Conservation (phyloP, 495 filamentous ascomycete genomes). For the Penicillium argentinense region DNA sequence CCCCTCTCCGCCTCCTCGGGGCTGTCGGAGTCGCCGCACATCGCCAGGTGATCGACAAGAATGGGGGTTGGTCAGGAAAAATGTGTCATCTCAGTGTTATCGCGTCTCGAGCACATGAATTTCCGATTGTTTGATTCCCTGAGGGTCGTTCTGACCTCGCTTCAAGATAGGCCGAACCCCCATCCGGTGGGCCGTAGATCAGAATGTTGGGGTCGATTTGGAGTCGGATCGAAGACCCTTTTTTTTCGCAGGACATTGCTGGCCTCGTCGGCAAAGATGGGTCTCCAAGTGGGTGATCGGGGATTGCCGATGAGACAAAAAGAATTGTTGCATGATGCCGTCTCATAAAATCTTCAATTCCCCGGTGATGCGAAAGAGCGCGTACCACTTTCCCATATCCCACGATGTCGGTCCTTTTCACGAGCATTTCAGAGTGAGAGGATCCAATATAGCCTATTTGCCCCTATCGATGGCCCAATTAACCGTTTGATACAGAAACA, state of each 20-base stretch:
- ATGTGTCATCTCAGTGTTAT: background rate
- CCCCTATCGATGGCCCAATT: no score
- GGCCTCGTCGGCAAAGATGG: constrained; percentile 9
- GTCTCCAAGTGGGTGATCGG: constrained; percentile 4
- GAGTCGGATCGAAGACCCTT: constrained; percentile 4
- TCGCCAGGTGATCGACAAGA: background rate
- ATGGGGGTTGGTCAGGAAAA: background rate
- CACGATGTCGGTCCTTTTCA: constrained; percentile 36
- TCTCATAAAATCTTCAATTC: constrained; percentile 8
- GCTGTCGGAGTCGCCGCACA: constrained; percentile 9
- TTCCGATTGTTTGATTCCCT: background rate
- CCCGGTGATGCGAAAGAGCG: background rate
- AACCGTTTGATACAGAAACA: constrained; percentile 13
- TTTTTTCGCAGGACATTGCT: background rate
- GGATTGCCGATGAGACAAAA: constrained; percentile 8
- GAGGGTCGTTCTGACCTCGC: background rate
- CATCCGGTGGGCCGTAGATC: constrained; percentile 12
- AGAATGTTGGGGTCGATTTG: constrained; percentile 20
- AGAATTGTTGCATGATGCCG: constrained; percentile 1
- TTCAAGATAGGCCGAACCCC: background rate
- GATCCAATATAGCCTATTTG: no score
- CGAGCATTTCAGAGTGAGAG: constrained; percentile 32
- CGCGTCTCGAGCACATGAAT: background rate
- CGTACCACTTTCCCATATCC: background rate
- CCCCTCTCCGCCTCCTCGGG: constrained; percentile 11